A percentile compares a stretch with the other conserved stretches of the same genome.
Conservation (phyloP, 768 basidiomycete species). For the Coprinellus aureogranulatus region DNA sequence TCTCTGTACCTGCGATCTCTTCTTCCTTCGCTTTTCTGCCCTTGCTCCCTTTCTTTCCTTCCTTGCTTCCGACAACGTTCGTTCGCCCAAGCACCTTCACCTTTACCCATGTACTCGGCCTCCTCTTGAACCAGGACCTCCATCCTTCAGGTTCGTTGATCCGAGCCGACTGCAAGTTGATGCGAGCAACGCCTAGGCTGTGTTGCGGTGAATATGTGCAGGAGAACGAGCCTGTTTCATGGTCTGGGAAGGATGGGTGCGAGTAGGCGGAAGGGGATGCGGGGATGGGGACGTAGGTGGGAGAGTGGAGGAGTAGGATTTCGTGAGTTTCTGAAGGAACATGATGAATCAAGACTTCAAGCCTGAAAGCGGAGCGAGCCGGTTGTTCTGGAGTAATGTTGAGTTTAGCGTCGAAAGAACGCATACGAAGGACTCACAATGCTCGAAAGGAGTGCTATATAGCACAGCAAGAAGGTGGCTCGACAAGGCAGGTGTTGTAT, state of each 20-base stretch:
- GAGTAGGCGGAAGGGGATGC: background rate
- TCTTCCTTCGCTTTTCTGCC: background rate
- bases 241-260: background rate
- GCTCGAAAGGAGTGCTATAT: too few relatives aligned
- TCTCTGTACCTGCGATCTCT: too few relatives aligned
- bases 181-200: slow-evolving; percentile 60
- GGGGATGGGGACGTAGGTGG: slow-evolving; percentile 1
- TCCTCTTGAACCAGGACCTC: slow-evolving; percentile 28
- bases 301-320: slow-evolving; percentile 1
- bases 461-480: too few relatives aligned
- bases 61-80: too few relatives aligned
- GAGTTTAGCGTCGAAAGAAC: too few relatives aligned
- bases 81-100: background rate
- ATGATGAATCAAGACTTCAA: background rate
- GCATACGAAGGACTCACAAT: too few relatives aligned
- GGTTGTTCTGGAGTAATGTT: background rate
- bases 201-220: slow-evolving; percentile 4
- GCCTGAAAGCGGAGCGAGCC: background rate
- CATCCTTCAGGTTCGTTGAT: slow-evolving; percentile 47
- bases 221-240: slow-evolving; percentile 1
- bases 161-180: slow-evolving; percentile 64
- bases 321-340: slow-evolving; percentile 2
- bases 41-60: background rate
- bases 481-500: too few relatives aligned
- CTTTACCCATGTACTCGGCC: background rate